Evolutionary conservation across 1,284 basidiomycete species (phyloP).

Genomic region (Ceratobasidium sp.): DNA sequence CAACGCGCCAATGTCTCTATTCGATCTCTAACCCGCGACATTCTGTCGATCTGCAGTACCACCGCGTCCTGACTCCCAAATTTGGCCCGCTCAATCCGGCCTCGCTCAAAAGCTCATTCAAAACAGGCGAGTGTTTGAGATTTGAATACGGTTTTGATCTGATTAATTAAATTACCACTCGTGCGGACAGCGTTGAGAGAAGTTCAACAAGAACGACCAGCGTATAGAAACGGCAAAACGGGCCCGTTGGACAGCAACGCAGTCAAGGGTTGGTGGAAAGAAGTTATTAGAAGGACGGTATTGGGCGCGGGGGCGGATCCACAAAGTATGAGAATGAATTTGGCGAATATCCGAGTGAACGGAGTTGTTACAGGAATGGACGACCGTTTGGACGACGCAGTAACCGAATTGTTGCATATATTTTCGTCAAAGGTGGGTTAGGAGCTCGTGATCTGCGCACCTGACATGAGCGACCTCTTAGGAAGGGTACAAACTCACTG

Average conservation of each 20-base stretch:
- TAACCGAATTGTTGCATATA: conserved; percentile 51
- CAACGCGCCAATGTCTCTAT: not conserved
- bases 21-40: not conserved
- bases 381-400: conserved; percentile 49
- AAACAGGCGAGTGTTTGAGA: conserved; percentile 15
- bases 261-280: conserved; percentile 68
- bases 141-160: not conserved
- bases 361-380: conserved; percentile 40
- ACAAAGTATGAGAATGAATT: conserved; percentile 41
- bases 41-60: conserved; percentile 6
- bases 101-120: conserved; percentile 33
- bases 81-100: conserved; percentile 2
- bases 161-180: conserved; percentile 14
- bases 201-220: conserved; percentile 64
- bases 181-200: conserved; percentile 62
- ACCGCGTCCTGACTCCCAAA: conserved; percentile 10
- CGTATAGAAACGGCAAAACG: conserved; percentile 50
- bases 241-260: conserved; percentile 50
- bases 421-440: conserved; percentile 23
- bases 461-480: not conserved
- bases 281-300: conserved; percentile 72
- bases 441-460: not conserved
- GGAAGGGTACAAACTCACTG: conserved; percentile 70
- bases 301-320: conserved; percentile 69
- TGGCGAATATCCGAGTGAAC: conserved; percentile 42